Percentiles rank a stretch among this genome's conserved stretches.
These are phyloP conservation scores for Cardamine occulta DNA, from an alignment of 345 rosid genomes.

Conservation along the genomic window DNA sequence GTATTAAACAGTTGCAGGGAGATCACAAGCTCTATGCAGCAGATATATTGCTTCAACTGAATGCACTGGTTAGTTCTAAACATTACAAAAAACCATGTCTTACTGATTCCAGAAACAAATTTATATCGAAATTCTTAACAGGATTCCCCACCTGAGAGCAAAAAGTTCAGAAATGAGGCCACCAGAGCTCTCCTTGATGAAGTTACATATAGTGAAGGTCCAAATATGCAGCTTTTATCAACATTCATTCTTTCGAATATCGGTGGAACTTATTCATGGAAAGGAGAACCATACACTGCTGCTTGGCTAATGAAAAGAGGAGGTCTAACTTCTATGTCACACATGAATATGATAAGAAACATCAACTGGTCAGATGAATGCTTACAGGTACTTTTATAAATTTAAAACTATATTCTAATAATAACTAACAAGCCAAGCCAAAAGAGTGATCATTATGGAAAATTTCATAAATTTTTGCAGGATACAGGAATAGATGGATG, in stretches of 20 bases:
- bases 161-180: conserved; percentile 57
- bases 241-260: conserved; percentile 71
- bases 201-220: conserved; percentile 54
- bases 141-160: conserved; percentile 60
- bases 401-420: not conserved
- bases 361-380: conserved; percentile 74
- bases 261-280: conserved; percentile 91
- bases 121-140: conserved; percentile 37
- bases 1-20: conserved; percentile 54
- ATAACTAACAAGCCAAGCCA: conserved; percentile 3
- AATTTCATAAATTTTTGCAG: conserved; percentile 49
- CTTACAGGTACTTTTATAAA: conserved; percentile 56
- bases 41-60: conserved; percentile 75
- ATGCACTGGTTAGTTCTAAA: conserved; percentile 53
- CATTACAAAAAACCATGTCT: not conserved
- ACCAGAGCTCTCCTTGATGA: conserved; percentile 59
- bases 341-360: conserved; percentile 77
- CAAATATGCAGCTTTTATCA: conserved; percentile 55
- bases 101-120: not conserved
- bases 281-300: conserved; percentile 80
- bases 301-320: conserved; percentile 90
- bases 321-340: conserved; percentile 62
- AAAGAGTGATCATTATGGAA: conserved; percentile 3
- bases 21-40: conserved; percentile 71
- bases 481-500: conserved; percentile 70